Evolutionary conservation across 2,329 filamentous ascomycete species (phyloP), one percentile per base, ranked within the genome.

Genomic region (Ophiostoma tasmaniense): DNA sequence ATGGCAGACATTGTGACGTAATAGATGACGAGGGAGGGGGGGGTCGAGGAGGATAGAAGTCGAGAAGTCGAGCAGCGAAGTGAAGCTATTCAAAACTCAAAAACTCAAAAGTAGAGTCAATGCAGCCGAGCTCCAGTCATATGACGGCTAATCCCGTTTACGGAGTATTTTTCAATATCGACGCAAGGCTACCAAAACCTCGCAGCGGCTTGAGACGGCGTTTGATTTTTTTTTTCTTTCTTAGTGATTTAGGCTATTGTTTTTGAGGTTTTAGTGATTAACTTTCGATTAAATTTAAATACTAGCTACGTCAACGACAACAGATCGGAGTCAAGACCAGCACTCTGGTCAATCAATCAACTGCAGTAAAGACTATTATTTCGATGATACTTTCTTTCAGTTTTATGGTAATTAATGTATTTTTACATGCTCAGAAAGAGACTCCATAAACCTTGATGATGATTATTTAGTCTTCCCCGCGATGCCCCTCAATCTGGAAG

Each of bases 1-100:
- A 77, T 70, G 68, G 73, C 72, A 30, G 71, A 52, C 66, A 71
- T 70, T 28, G 20, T 65, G 64, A 25, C 30, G 61, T 33, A 28
- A 33, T 62, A 3, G 28, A 28, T 61, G 45, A 52, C 45, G 20
- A 52, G 20, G 20, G 50, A 3, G 45, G 4, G 45, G 3, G 33
- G 3, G 1, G 33, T 2, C 33, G 33, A 33, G 33, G 33, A 5
- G 33, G 20, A 20, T 14, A 45, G 50, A 25, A 11, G n/a, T 25
- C n/a, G 50, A 55, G 50, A 55, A n/a, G 50, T 7, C 50, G 50
- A 25, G 50, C 17, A 45, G 39, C 55, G 55, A 64, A 22, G 22
- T 33, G 55, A 61, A 61, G 55, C 55, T 61, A 17, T 28, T 17
- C 11, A 45, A 14, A 39, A 65, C 10, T 33, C 33, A 42, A 42